Evolutionary conservation across 2,329 filamentous ascomycete species (phyloP).

Genomic region (Xylariaceae sp.): DNA sequence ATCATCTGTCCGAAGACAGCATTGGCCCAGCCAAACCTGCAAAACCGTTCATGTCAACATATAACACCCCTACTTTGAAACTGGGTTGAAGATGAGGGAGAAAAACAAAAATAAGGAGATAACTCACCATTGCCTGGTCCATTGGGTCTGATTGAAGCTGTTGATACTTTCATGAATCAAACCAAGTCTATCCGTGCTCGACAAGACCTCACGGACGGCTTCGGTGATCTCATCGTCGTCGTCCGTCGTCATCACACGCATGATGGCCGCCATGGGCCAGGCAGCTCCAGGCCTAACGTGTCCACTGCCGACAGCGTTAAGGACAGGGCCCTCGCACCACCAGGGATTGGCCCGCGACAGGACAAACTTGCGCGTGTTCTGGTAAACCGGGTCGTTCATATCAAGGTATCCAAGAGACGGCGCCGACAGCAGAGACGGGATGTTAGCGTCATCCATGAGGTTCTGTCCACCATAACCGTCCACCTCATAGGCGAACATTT

Average conservation of each 20-base stretch:
- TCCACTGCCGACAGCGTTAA: slow-evolving; percentile 66
- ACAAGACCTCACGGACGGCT: slow-evolving; percentile 59
- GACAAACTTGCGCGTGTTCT: slow-evolving; percentile 74
- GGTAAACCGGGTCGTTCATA: slow-evolving; percentile 59
- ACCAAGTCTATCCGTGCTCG: slow-evolving; percentile 65
- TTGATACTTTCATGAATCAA: slow-evolving; percentile 77
- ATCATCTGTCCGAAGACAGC: slow-evolving; percentile 81
- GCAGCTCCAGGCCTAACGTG: slow-evolving; percentile 56
- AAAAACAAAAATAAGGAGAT: neutral
- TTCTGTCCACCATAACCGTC: slow-evolving; percentile 64
- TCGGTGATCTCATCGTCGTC: slow-evolving; percentile 66
- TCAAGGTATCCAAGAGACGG: slow-evolving; percentile 59
- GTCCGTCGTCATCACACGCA: slow-evolving; percentile 53
- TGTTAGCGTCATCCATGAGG: slow-evolving; percentile 68
- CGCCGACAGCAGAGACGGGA: slow-evolving; percentile 60
- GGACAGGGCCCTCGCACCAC: slow-evolving; percentile 59
- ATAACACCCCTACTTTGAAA: neutral
- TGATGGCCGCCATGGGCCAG: slow-evolving; percentile 53
- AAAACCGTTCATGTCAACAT: slow-evolving; percentile 18
- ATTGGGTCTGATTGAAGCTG: slow-evolving; percentile 48
- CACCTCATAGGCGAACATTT: slow-evolving; percentile 73
- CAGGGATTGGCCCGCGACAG: slow-evolving; percentile 74
- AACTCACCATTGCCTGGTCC: slow-evolving; percentile 42
- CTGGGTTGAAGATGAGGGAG: neutral
- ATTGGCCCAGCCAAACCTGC: slow-evolving; percentile 89